Evolutionary conservation across 768 basidiomycete genomes (phyloP).

Genomic region (Hemileccinum impolitum): DNA sequence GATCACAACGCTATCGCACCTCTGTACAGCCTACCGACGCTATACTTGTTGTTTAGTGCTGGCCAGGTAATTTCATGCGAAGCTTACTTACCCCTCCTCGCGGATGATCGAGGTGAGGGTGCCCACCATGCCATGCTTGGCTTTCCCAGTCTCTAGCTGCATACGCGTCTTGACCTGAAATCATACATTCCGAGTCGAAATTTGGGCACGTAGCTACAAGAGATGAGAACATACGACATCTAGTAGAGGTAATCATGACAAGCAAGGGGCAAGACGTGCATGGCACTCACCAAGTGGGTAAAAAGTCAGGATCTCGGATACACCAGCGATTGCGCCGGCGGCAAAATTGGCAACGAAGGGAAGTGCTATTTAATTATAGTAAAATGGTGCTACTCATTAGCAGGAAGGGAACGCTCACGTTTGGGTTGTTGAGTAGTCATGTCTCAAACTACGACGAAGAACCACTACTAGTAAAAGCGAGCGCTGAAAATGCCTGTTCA

Average conservation of each 20-base stretch:
- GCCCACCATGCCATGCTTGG: slow-evolving; percentile 71
- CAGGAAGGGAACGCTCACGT: slow-evolving; percentile 17
- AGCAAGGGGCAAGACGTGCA: not conserved
- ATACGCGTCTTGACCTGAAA: slow-evolving; percentile 94
- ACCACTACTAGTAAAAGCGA: not conserved
- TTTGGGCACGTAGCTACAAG: not conserved
- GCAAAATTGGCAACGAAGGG: slow-evolving; percentile 88
- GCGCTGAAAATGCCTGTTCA: not conserved
- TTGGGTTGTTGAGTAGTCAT: slow-evolving; percentile 34
- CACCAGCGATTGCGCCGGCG: slow-evolving; percentile 94
- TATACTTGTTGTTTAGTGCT: slow-evolving; percentile 28
- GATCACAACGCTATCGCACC: slow-evolving; percentile 39
- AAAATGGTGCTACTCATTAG: not conserved
- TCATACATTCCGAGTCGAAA: slow-evolving; percentile 5
- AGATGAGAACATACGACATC: slow-evolving; percentile 72
- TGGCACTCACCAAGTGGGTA: slow-evolving; percentile 79
- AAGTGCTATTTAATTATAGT: slow-evolving; percentile 48
- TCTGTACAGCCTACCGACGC: slow-evolving; percentile 82
- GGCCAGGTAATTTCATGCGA: not conserved
- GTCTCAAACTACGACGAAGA: not conserved
- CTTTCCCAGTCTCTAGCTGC: slow-evolving; percentile 90
- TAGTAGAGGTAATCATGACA: slow-evolving; percentile 24
- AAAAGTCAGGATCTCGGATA: slow-evolving; percentile 79
- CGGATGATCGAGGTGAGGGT: slow-evolving; percentile 80
- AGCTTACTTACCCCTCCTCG: slow-evolving; percentile 84